Conservation (phyloP, 345 rosid species). For the Dipteronia dyeriana region DNA sequence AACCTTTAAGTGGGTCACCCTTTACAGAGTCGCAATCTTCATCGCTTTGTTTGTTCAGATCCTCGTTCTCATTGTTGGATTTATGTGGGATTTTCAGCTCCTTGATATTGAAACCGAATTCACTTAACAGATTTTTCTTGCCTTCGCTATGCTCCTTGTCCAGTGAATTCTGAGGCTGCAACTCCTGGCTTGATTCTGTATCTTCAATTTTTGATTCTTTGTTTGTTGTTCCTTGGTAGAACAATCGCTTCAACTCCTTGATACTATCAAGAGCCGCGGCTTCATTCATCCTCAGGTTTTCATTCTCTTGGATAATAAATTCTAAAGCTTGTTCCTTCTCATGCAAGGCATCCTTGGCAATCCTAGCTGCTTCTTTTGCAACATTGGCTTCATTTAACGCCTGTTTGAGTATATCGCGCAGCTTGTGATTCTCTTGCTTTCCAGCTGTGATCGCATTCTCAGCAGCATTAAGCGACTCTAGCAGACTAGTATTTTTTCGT, state of each 20-base stretch:
- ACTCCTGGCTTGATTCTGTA: conserved; percentile 22
- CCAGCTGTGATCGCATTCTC: conserved; percentile 43
- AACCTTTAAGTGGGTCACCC: conserved; percentile 61
- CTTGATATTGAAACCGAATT: conserved; percentile 51
- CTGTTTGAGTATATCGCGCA: conserved; percentile 81
- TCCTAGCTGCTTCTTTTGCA: conserved; percentile 82
- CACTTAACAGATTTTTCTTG: conserved; percentile 43
- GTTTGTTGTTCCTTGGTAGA: conserved; percentile 37
- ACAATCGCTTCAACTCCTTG: conserved; percentile 54
- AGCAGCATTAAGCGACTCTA: conserved; percentile 45
- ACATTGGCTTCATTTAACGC: conserved; percentile 85
- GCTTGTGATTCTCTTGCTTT: conserved; percentile 64
- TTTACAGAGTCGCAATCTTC: conserved; percentile 24
- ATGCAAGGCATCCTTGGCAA: conserved; percentile 62
- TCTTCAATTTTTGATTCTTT: conserved; percentile 21
- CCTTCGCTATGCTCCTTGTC: conserved; percentile 29
- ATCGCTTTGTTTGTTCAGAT: conserved; percentile 15
- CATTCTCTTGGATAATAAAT: conserved; percentile 59
- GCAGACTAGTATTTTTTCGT: conserved; percentile 51
- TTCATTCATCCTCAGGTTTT: conserved; percentile 63
- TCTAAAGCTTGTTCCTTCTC: conserved; percentile 68
- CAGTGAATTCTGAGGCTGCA: conserved; percentile 28
- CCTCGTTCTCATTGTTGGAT: conserved; percentile 39
- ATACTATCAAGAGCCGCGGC: conserved; percentile 54
- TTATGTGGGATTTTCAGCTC: conserved; percentile 47